Evolutionary conservation across 768 basidiomycete species (phyloP).

Genomic region (Trametes gibbosa): DNA sequence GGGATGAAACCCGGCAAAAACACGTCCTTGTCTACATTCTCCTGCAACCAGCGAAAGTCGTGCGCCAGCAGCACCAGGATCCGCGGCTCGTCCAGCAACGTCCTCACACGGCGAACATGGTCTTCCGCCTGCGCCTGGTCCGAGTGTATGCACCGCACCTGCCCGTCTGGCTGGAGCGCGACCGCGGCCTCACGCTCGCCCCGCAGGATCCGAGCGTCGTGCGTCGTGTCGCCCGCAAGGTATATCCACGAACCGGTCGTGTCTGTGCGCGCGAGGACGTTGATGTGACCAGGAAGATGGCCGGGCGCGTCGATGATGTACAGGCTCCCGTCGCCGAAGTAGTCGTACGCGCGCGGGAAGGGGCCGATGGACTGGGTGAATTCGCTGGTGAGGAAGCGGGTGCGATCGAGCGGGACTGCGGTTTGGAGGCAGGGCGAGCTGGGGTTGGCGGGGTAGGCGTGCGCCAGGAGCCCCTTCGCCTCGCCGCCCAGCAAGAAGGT

Average conservation of each 20-base stretch:
- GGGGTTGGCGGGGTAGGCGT: slow-evolving; percentile 43
- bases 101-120: slow-evolving; percentile 40
- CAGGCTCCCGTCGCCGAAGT: slow-evolving; percentile 54
- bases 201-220: slow-evolving; percentile 50
- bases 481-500: slow-evolving; percentile 48
- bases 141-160: slow-evolving; percentile 40
- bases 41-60: slow-evolving; percentile 50
- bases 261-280: slow-evolving; percentile 53
- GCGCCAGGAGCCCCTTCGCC: slow-evolving; percentile 33
- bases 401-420: slow-evolving; percentile 18
- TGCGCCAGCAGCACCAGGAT: slow-evolving; percentile 52
- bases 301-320: slow-evolving; percentile 59
- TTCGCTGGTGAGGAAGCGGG: slow-evolving; percentile 27
- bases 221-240: slow-evolving; percentile 56
- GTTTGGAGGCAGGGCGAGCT: slow-evolving; percentile 25
- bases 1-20: slow-evolving; percentile 33
- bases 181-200: slow-evolving; percentile 42
- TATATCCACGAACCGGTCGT: slow-evolving; percentile 53
- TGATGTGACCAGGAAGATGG: slow-evolving; percentile 54
- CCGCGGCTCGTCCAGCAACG: slow-evolving; percentile 35
- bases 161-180: slow-evolving; percentile 19
- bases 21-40: slow-evolving; percentile 38
- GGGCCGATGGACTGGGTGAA: slow-evolving; percentile 45
- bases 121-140: slow-evolving; percentile 43
- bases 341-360: slow-evolving; percentile 50